Percentiles rank a stretch among this genome's conserved stretches.
These are phyloP conservation scores for Sarocladium oryzae DNA, from an alignment of 2,329 filamentous ascomycete species.

Conservation along the genomic window DNA sequence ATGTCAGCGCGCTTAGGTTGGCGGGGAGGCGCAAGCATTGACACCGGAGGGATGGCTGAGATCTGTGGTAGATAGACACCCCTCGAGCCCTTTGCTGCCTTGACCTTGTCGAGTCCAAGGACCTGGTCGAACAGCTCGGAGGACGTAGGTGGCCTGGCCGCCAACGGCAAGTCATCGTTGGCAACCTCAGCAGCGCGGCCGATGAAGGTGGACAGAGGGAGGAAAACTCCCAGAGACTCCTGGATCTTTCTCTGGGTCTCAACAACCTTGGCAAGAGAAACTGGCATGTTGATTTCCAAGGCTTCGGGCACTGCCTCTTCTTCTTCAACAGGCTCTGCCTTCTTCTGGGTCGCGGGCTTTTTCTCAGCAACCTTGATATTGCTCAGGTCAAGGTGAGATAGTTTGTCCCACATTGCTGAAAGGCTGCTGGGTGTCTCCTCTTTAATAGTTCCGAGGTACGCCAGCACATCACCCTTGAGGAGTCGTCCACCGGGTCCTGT, in stretches of 20 bases:
- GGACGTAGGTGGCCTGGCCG: conserved; percentile 54
- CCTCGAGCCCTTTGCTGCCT: conserved; percentile 44
- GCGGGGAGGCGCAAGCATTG: conserved; percentile 26
- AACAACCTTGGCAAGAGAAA: conserved; percentile 73
- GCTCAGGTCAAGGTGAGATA: conserved; percentile 82
- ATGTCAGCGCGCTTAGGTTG: conserved; percentile 53
- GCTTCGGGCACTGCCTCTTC: conserved; percentile 38
- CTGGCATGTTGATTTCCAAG: conserved; percentile 60
- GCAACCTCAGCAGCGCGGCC: conserved; percentile 77
- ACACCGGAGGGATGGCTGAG: conserved; percentile 43
- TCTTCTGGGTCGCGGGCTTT: conserved; percentile 33
- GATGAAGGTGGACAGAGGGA: conserved; percentile 84
- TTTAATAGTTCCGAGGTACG: conserved; percentile 75
- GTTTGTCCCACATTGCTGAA: conserved; percentile 65
- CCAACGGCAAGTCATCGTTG: conserved; percentile 76
- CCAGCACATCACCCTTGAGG: conserved; percentile 91
- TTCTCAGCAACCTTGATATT: conserved; percentile 78
- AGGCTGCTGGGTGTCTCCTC: conserved; percentile 64
- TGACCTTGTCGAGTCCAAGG: conserved; percentile 57
- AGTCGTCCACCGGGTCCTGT: conserved; percentile 84
- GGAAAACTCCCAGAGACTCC: conserved; percentile 66
- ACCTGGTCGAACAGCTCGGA: conserved; percentile 88
- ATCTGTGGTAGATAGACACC: conserved; percentile 69
- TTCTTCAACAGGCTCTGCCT: conserved; percentile 27
- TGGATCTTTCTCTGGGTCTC: conserved; percentile 77